Conservation (phyloP, 2,329 filamentous ascomycete genomes). For the Aureobasidium namibiae region DNA sequence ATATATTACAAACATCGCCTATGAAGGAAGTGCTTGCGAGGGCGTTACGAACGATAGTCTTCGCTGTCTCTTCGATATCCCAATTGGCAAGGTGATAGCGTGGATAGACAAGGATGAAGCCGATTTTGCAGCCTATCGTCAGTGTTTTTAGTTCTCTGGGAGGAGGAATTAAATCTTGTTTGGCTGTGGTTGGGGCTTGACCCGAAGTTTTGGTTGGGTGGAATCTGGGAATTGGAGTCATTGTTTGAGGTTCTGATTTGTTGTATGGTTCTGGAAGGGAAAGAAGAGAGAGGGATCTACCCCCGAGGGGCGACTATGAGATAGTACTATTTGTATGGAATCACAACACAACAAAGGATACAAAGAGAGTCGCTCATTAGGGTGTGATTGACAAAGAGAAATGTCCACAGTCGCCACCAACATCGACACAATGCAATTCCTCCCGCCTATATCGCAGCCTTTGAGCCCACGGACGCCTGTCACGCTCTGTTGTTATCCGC, state of each 20-base stretch:
- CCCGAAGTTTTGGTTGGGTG: not conserved
- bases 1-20: not conserved
- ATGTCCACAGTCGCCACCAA: not conserved
- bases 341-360: not conserved
- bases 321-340: not conserved
- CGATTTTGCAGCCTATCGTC: not conserved
- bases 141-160: not conserved
- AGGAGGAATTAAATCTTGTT: not conserved
- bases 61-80: not conserved
- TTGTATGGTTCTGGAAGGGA: not conserved
- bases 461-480: too few relatives aligned
- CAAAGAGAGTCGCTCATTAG: not conserved
- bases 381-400: not conserved
- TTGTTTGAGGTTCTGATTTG: not conserved
- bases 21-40: not conserved
- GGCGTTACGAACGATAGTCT: not conserved
- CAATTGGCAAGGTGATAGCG: not conserved
- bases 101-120: not conserved
- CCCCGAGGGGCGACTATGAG: not conserved
- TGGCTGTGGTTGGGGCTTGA: not conserved
- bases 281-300: not conserved
- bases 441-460: not conserved
- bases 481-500: not conserved
- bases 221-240: not conserved
- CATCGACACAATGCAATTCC: not conserved